Evolutionary conservation across 2,329 filamentous ascomycete genomes (phyloP).

Genomic region (Drechslerella stenobrocha): DNA sequence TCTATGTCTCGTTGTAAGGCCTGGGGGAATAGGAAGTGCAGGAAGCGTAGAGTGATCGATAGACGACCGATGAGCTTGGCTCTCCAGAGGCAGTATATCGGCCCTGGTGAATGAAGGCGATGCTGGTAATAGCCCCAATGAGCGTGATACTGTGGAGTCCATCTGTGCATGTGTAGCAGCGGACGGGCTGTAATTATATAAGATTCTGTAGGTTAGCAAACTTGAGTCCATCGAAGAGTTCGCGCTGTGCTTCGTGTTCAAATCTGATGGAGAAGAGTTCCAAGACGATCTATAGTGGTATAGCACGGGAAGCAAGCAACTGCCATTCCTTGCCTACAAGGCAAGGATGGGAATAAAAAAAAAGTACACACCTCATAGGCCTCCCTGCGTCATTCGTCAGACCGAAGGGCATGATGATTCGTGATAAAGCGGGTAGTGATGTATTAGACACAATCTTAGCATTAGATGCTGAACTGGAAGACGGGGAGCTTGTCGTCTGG

Average conservation of each 20-base stretch:
- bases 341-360: slow-evolving; percentile 42
- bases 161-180: slow-evolving; percentile 49
- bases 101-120: slow-evolving; percentile 41
- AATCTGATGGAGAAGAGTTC: neutral
- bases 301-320: neutral
- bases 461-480: slow-evolving; percentile 35
- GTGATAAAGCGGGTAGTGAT: slow-evolving; percentile 46
- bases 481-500: slow-evolving; percentile 29
- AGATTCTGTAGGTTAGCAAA: slow-evolving; percentile 24
- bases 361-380: slow-evolving; percentile 30
- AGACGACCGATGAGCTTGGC: slow-evolving; percentile 30
- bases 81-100: slow-evolving; percentile 29
- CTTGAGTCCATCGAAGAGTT: slow-evolving; percentile 1
- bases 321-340: neutral
- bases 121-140: slow-evolving; percentile 38
- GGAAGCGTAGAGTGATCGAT: slow-evolving; percentile 40
- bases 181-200: slow-evolving; percentile 45
- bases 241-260: slow-evolving; percentile 2
- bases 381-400: slow-evolving; percentile 42
- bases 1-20: slow-evolving; percentile 34
- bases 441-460: slow-evolving; percentile 31
- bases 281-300: slow-evolving; percentile 5
- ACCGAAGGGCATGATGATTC: slow-evolving; percentile 43
- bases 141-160: slow-evolving; percentile 38
- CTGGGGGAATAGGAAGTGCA: slow-evolving; percentile 27